Evolutionary conservation across 2,329 filamentous ascomycete species (phyloP), one percentile per base, ranked within the genome.

Genomic region (Pseudogymnoascus sp.): DNA sequence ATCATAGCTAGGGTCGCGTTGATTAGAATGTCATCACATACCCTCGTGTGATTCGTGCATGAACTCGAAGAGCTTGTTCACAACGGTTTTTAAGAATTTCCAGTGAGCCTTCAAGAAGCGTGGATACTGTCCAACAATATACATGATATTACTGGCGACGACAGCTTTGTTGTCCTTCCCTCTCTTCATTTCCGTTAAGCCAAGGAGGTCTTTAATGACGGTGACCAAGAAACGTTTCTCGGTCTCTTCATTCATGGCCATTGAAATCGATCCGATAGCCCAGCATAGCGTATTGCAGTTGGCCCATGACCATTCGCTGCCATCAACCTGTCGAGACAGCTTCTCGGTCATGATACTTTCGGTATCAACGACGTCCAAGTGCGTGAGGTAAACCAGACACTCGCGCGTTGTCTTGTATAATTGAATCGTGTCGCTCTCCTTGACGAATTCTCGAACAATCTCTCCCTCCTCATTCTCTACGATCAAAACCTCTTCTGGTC

Each of bases 321-420:
- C 92, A 74, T 99, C 95, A 11, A 99, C 95, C 77, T 99, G 95
- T 69, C 92, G 89, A 33, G 92, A 88, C 61, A 99, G 82, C 79
- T 99, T 99, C 74, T 99, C 96, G 4, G 95, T 97, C 96, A 99
- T 99, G 79, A 99, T 99, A 67, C 90, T 90, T 77, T 99, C 95
- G 0, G 93, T 99, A 73, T 99, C 95, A 66, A 96, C 88, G 41
- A 99, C 96, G 72, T 99, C 95, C 72, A 99, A 79, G 80, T 99
- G 95, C 35, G 96, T 99, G 62, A 99, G 83, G 76, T 98, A 99
- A 63, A 99, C 95, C 61, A 99, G 79, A 71, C 95, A 98, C 75
- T 99, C 96, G 72, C 95, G 85, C 61, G 96, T 99, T 2, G 95
- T 98, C 83, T 99, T 99, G 84, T 99, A 99, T 1, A 99, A 84